phyloP scores from a whole-genome alignment of 805 yeast genomes.

The Maudiozyma bulderi region DNA sequence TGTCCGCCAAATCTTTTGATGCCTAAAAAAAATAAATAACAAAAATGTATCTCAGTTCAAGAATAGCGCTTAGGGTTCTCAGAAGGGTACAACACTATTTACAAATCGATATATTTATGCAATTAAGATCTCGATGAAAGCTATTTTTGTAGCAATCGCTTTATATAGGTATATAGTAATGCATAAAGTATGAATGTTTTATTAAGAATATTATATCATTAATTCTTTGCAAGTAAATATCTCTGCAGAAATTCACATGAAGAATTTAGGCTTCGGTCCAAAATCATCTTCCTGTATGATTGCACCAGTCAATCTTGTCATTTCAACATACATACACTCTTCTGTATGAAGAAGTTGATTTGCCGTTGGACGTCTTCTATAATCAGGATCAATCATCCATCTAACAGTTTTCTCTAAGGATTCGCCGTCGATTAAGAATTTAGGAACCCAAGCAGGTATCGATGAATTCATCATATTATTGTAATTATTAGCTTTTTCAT shows the following conservation, averaged over 20 bases:
- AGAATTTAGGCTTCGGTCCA: constrained; percentile 64
- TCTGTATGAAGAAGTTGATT: constrained; percentile 54
- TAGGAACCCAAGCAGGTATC: constrained; percentile 82
- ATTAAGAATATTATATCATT: no score
- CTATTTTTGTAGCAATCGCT: no score
- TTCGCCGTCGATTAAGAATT: constrained; percentile 63
- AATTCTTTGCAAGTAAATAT: no score
- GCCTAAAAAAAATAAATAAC: no score
- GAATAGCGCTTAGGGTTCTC: no score
- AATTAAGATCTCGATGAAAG: no score
- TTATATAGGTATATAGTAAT: no score
- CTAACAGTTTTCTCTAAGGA: constrained; percentile 71
- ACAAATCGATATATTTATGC: no score
- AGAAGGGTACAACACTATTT: no score
- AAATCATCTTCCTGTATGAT: constrained; percentile 91
- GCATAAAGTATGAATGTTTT: no score
- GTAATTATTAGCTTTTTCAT: constrained; percentile 10
- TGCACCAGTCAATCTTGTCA: constrained; percentile 82
- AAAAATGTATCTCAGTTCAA: no score
- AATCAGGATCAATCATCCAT: constrained; percentile 85
- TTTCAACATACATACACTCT: constrained; percentile 72
- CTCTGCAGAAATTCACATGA: constrained; percentile 4
- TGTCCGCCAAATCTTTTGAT: no score
- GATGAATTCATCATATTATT: constrained; percentile 8
- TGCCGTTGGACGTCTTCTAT: constrained; percentile 73